Conservation (phyloP, 495 filamentous ascomycete species). For the Neurospora sp. region DNA sequence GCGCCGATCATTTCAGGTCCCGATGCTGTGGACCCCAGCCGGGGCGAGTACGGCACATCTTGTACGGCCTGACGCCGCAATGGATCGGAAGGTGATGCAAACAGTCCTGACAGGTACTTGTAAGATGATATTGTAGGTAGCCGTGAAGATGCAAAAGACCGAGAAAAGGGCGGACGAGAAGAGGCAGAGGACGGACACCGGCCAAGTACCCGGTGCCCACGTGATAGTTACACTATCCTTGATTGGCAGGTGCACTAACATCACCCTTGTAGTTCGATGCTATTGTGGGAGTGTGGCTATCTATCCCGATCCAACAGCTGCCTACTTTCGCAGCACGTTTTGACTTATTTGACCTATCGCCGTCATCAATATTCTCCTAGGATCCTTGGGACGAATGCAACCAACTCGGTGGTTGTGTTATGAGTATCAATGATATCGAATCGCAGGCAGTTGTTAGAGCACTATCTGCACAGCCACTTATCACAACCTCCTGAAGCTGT, state of each 20-base stretch:
- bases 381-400: not conserved
- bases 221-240: not conserved
- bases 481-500: not conserved
- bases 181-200: not conserved
- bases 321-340: not conserved
- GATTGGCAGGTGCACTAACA: not conserved
- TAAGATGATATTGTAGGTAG: not conserved
- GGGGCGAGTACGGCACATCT: not conserved
- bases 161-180: not conserved
- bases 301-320: not conserved
- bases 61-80: not conserved
- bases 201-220: not conserved
- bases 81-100: not conserved
- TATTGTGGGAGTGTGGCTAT: not conserved
- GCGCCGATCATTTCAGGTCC: not conserved
- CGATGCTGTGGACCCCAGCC: not conserved
- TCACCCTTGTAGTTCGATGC: not conserved
- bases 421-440: not conserved
- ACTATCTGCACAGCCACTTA: not conserved
- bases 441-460: not conserved
- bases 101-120: not conserved
- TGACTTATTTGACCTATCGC: not conserved
- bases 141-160: not conserved
- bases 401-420: not conserved
- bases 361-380: not conserved